Conservation (phyloP, 2,329 filamentous ascomycete species). For the Colletotrichum aenigma region DNA sequence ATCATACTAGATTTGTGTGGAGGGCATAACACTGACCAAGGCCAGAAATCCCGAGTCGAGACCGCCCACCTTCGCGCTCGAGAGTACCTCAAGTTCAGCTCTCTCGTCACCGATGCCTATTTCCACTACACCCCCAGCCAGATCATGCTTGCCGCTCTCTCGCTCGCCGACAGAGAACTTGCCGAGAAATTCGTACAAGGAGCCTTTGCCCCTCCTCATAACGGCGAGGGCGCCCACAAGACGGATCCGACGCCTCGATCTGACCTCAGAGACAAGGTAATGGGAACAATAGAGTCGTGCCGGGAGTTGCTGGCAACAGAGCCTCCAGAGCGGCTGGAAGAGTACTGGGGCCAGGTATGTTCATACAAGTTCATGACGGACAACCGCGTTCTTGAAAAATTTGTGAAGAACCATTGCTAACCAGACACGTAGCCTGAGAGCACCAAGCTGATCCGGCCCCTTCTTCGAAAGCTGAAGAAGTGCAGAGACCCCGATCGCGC, state of each 20-base stretch:
- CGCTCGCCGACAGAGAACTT: conserved; percentile 74
- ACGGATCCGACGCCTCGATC: conserved; percentile 25
- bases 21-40: neutral
- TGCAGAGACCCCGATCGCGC: conserved; percentile 77
- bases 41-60: conserved; percentile 47
- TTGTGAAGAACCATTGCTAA: conserved; percentile 24
- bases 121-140: conserved; percentile 95
- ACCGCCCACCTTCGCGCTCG: conserved; percentile 76
- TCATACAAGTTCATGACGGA: neutral
- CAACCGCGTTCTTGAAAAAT: neutral
- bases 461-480: conserved; percentile 72
- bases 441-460: conserved; percentile 55
- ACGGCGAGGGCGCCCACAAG: conserved; percentile 20
- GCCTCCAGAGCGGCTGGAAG: conserved; percentile 57
- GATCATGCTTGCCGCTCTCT: conserved; percentile 84
- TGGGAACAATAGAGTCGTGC: conserved; percentile 54
- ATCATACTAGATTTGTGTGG: neutral
- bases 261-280: conserved; percentile 50
- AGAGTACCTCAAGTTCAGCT: conserved; percentile 76
- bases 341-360: conserved; percentile 57
- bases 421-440: conserved; percentile 44
- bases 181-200: conserved; percentile 51
- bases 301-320: conserved; percentile 60
- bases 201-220: conserved; percentile 27
- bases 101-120: conserved; percentile 91